Evolutionary conservation across 75 land plant genomes (phyloP), one percentile per base, ranked within the genome.

Genomic region (Pseudotsuga menziesii): DNA sequence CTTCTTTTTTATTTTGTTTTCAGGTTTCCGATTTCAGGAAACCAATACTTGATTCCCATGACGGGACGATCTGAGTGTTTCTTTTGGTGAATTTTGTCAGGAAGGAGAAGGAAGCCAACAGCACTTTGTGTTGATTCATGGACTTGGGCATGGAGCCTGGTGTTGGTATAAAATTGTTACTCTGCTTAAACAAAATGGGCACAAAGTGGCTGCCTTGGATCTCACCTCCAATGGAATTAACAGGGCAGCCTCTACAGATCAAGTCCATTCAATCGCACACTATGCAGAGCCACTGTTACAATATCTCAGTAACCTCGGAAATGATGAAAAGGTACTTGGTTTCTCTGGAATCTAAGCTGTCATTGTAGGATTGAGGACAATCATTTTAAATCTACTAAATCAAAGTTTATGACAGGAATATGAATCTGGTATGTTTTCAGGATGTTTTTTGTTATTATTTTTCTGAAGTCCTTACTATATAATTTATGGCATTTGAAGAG

Each of bases 111-210:
- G 36, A 25, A 12, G 41, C 12, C 64, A 56, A 75, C 71, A 32
- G 77, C 85, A 83, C 32, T 84, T 84, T 27, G 86, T 84, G 80
- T 62, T 84, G 56, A 73, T 84, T 19, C 86, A 84, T 62, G 85
- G 86, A 61, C 59, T 56, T 6, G 76, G 85, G 4, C 86, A 84
- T 72, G 85, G 86, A 57, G 86, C 86, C 1, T 82, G 86, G 86
- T 61, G 76, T 72, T 84, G 86, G 85, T 84, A 73, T 58, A 77
- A 84, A 70, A 32, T 77, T 12, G 85, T 60, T 5, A 57, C 78
- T 29, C 55, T 78, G 5, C 85, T 84, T 36, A 84, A 76, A 61
- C 35, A 36, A 17, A 56, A 63, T 25, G 86, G 81, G 16, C 72
- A 75, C 73, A 66, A 19, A 27, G 86, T 79, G 23, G 75, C 85